Base-by-base conservation (phyloP, 2,329 filamentous ascomycete species). In the Endoconidiophora laricicola region DNA sequence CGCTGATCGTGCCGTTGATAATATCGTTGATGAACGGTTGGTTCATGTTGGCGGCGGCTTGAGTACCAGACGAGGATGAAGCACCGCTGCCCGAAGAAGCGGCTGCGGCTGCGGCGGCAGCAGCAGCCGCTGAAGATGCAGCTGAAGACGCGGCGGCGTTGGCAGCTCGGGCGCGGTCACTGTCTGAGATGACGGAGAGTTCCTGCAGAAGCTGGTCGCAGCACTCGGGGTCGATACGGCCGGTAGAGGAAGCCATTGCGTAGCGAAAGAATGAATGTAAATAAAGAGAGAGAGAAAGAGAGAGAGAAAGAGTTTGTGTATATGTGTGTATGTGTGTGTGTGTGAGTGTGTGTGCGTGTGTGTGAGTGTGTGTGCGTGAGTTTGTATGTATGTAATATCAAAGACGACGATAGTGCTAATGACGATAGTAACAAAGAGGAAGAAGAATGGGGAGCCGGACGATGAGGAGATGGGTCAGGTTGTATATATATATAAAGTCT, bases 161-260 rank as follows among this genome's bases (percentile, higher is more conserved):
- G 16, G 40, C 39, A 29, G 43, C 29, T 38, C 47, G 43, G 20
- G 38, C 23, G 16, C 48, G 47, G 16, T 49, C 48, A 20, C 24
- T 48, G n/a, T 53, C 51, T 6, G 51, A 16, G 23, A 50, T 40
- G 14, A 44, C 48, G 20, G 46, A 53, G 39, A 53, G 47, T 36
- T 53, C 51, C 39, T 53, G 44, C 9, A 53, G 51, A 18, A 53
- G 47, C 38, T 53, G 46, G 43, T 49, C 47, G 16, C 51, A 53
- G 29, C 38, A 46, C 44, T 53, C 44, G 24, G 51, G 51, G 14
- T 49, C 47, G 39, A 53, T 53, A 36, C 36, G 50, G 40, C 33
- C 26, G 37, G 40, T 29, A 42, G 26, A 41, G 41, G 46, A 45
- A 26, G 46, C 41, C 46, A 52, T 49, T 38, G 16, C 29, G 26